Percentiles rank a stretch among this genome's conserved stretches.
Evolutionary conservation across 495 filamentous ascomycete species (phyloP).

Genomic region (Trichoderma asperelloides): DNA sequence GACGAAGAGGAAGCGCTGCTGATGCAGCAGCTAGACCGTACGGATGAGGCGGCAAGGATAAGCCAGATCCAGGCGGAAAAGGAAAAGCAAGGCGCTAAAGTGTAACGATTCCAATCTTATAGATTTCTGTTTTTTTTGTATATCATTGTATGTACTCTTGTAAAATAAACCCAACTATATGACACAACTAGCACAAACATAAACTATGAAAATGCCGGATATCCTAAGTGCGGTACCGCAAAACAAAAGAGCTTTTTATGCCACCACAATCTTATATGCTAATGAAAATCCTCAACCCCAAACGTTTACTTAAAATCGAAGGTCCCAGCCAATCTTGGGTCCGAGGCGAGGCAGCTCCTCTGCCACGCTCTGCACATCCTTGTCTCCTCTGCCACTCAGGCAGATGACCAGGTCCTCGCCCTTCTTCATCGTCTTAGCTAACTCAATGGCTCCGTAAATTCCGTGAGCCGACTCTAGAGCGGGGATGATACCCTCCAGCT

Average conservation of each 20-base stretch:
- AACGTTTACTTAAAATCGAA: slow-evolving; percentile 54
- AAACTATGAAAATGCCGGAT: neutral
- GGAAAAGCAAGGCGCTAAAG: neutral
- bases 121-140: neutral
- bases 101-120: neutral
- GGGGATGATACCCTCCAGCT: slow-evolving; percentile 93
- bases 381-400: slow-evolving; percentile 85
- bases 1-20: slow-evolving; percentile 14
- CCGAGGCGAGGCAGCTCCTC: slow-evolving; percentile 86
- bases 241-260: neutral
- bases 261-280: neutral
- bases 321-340: slow-evolving; percentile 90
- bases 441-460: slow-evolving; percentile 75
- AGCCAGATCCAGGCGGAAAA: neutral
- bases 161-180: neutral
- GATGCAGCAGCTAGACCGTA: neutral
- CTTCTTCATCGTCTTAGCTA: slow-evolving; percentile 86
- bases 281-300: neutral
- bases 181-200: neutral
- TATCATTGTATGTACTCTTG: slow-evolving; percentile 6
- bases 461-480: slow-evolving; percentile 92
- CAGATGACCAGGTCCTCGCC: slow-evolving; percentile 92
- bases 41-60: neutral
- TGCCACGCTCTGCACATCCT: slow-evolving; percentile 97
- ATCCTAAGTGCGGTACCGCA: neutral